Evolutionary conservation across 106 monocot genomes (phyloP), one percentile per base, ranked within the genome.

Genomic region (Iris macrosiphon): DNA sequence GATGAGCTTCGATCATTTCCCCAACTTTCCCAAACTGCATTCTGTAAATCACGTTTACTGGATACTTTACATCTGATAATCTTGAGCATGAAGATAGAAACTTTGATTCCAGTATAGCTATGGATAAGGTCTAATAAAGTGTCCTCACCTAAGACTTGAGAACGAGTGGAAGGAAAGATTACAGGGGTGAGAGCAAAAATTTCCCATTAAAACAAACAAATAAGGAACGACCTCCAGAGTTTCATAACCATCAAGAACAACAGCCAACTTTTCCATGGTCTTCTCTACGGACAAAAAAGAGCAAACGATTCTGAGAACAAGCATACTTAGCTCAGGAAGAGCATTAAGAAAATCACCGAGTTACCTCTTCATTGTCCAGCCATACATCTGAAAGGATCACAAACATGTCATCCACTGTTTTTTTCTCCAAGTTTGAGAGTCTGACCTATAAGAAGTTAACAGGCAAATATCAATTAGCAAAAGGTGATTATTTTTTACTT

Each of bases 351-450:
- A 44, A 43, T 18, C n/a, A 45, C 23, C 16, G 28, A 42, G 37
- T 45, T 80, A 98, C 98, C 98, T 98, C 87, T 57, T 83, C 66
- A 45, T 69, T 80, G 59, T 98, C 98, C 60, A 98, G 53, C 90
- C 98, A 98, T 39, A 91, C 87, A 81, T 98, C 90, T 27, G 98
- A 98, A 57, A 98, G 83, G 32, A 98, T 66, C 5, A 98, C 98
- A 81, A 98, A 98, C 98, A 91, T 98, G 49, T 98, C 90, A 76
- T 98, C 87, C 21, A 91, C 83, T 11, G 98, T 80, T 52, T 83
- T 91, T 75, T 98, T 87, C 53, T 98, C 96, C 44, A 87, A 45
- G 26, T 21, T 52, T 60, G 77, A 75, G 19, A 91, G 47, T 61
- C 91, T 80, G 53, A 78, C 59, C 98, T 98, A 53, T 57, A 61